These are phyloP conservation scores for Calophaca sinica DNA, from an alignment of 306 rosid genomes.

Conservation along the genomic window DNA sequence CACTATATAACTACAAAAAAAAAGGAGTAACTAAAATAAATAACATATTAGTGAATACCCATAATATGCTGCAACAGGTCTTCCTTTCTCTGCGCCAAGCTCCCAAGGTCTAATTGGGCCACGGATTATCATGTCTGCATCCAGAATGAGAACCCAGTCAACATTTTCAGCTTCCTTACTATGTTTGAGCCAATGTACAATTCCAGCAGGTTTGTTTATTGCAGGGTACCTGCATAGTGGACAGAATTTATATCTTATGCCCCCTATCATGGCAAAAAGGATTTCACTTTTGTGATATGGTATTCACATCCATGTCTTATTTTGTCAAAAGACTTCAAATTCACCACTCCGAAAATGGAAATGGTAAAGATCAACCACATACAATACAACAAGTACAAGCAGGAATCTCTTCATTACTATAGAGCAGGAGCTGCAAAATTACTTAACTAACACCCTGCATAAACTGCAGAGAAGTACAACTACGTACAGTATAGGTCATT, in stretches of 20 bases:
- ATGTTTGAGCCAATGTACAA: conserved; percentile 48
- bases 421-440: background rate
- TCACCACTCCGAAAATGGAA: background rate
- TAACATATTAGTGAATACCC: conserved; percentile 38
- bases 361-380: conserved; percentile 27
- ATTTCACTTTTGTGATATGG: conserved; percentile 16
- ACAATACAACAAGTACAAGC: conserved; percentile 13
- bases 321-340: conserved; percentile 3
- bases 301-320: background rate
- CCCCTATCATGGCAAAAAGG: conserved; percentile 7
- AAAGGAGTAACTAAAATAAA: background rate
- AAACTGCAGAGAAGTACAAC: conserved; percentile 4
- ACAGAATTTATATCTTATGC: conserved; percentile 30
- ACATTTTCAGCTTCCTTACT: conserved; percentile 49
- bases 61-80: conserved; percentile 50
- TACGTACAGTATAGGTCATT: background rate
- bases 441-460: background rate
- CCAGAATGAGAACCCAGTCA: conserved; percentile 48
- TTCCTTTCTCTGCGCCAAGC: conserved; percentile 49
- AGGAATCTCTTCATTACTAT: background rate
- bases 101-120: conserved; percentile 47
- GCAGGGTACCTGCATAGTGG: conserved; percentile 48
- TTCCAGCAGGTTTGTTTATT: conserved; percentile 48
- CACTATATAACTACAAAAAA: background rate
- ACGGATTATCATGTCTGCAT: conserved; percentile 50